A percentile compares a stretch with the other conserved stretches of the same genome.
Conservation (phyloP, 108 stramenopile species). For the Skeletonema menzelii region DNA sequence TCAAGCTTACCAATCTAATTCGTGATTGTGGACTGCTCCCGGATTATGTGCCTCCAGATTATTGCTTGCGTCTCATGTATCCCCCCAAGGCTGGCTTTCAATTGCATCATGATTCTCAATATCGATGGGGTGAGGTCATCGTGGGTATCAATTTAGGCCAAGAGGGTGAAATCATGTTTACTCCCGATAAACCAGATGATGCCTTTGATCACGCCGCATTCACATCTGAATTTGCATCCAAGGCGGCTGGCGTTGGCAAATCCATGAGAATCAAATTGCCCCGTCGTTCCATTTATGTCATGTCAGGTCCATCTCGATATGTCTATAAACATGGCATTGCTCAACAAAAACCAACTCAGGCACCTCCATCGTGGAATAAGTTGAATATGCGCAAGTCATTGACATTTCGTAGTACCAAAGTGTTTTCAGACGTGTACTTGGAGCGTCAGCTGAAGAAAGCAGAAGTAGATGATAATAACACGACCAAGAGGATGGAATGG, state of each 20-base stretch:
- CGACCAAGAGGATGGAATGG: neutral
- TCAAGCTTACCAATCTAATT: neutral
- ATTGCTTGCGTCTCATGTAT: conserved; percentile 9
- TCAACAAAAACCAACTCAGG: neutral
- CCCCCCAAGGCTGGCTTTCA: neutral
- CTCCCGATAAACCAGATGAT: neutral
- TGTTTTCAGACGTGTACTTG: conserved; percentile 1
- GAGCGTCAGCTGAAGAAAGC: neutral
- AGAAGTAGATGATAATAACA: too few species aligned
- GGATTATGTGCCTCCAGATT: conserved; percentile 1
- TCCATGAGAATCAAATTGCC: neutral
- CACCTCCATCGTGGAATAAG: neutral
- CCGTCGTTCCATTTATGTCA: conserved; percentile 2
- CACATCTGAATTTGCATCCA: neutral
- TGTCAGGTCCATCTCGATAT: neutral
- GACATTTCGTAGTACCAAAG: conserved; percentile 3
- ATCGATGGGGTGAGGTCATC: conserved; percentile 5
- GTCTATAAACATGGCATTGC: conserved; percentile 1
- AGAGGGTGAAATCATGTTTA: neutral
- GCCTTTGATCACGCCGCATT: neutral
- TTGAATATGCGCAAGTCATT: neutral
- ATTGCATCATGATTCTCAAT: neutral
- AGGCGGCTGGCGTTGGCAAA: neutral
- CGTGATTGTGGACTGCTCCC: neutral
- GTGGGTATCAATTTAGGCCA: neutral